A percentile compares a stretch with the other conserved stretches of the same genome.
These are phyloP conservation scores for Candolleomyces eurysporus DNA, from an alignment of 768 basidiomycete genomes.

Conservation along the genomic window DNA sequence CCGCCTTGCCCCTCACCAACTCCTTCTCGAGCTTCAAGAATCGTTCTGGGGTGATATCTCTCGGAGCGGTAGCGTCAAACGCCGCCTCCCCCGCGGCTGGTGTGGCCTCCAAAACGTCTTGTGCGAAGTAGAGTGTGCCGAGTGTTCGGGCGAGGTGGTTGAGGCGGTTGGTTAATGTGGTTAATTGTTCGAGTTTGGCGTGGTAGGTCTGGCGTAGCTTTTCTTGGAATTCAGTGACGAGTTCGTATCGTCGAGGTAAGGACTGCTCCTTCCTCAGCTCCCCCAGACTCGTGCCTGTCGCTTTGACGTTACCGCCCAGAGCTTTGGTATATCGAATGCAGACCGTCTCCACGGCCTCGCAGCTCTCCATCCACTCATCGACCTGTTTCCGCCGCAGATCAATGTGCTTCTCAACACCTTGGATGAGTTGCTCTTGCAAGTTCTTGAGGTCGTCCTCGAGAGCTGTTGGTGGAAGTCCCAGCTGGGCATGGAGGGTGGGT, in stretches of 20 bases:
- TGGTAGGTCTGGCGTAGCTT: constrained; percentile 81
- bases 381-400: constrained; percentile 71
- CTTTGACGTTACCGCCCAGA: constrained; percentile 70
- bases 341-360: constrained; percentile 57
- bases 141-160: constrained; percentile 56
- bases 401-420: constrained; percentile 75
- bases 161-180: constrained; percentile 67
- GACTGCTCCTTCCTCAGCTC: constrained; percentile 72
- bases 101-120: constrained; percentile 52
- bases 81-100: constrained; percentile 38
- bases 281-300: constrained; percentile 58
- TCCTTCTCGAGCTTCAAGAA: constrained; percentile 83
- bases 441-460: constrained; percentile 77
- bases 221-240: constrained; percentile 70
- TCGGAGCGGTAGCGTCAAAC: constrained; percentile 25
- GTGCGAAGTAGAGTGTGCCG: constrained; percentile 55
- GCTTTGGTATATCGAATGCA: constrained; percentile 68
- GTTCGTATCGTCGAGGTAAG: constrained; percentile 69
- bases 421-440: constrained; percentile 72
- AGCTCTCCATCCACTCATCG: constrained; percentile 66
- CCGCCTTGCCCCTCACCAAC: constrained; percentile 79
- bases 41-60: constrained; percentile 78
- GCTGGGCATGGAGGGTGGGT: constrained; percentile 78
- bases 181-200: constrained; percentile 74
- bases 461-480: constrained; percentile 77